These are phyloP conservation scores for Podaxis mareebaensis DNA, from an alignment of 768 basidiomycete species.

Conservation along the genomic window DNA sequence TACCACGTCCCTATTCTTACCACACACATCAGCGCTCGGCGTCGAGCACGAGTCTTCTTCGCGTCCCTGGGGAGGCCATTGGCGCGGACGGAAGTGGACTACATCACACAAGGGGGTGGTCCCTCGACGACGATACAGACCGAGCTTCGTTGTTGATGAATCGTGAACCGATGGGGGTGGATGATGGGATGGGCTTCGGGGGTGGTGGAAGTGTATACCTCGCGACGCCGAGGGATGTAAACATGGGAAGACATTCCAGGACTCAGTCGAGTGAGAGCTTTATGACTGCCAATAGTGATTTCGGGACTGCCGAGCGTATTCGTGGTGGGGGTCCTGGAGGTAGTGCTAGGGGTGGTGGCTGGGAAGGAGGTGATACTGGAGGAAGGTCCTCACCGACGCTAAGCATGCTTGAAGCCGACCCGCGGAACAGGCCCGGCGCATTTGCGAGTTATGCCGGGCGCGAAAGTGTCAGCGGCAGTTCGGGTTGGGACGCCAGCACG, in stretches of 20 bases:
- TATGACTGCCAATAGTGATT: neutral
- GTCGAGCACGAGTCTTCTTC: slow-evolving; percentile 1
- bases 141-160: slow-evolving; percentile 7
- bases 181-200: slow-evolving; percentile 3
- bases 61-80: neutral
- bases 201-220: slow-evolving; percentile 1
- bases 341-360: neutral
- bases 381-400: neutral
- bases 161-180: slow-evolving; percentile 10
- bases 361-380: neutral
- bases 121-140: slow-evolving; percentile 6
- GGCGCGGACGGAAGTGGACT: neutral
- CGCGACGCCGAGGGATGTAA: slow-evolving; percentile 1
- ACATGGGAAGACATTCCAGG: neutral
- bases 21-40: neutral
- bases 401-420: neutral
- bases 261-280: slow-evolving; percentile 4
- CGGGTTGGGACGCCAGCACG: slow-evolving; percentile 12
- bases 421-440: too few relatives aligned
- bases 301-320: neutral
- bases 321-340: neutral
- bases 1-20: slow-evolving; percentile 1
- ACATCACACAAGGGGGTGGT: slow-evolving; percentile 10
- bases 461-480: neutral
- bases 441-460: slow-evolving; percentile 6